Conservation (phyloP, 306 rosid species). For the Ormosia semicastrata region DNA sequence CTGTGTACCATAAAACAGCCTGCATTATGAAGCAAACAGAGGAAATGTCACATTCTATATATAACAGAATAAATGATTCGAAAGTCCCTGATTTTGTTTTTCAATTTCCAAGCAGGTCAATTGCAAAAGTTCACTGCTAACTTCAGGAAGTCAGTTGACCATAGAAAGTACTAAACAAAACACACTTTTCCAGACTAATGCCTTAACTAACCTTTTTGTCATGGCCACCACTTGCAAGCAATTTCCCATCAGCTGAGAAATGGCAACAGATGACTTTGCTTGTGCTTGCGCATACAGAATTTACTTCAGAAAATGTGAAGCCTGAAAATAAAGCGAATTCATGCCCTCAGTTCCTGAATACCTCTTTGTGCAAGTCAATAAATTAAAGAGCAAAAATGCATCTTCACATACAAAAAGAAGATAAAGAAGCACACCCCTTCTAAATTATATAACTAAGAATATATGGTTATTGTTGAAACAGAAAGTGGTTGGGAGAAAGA, state of each 20-base stretch:
- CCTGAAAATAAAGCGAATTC: conserved; percentile 55
- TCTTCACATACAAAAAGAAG: not conserved
- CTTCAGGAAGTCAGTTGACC: conserved; percentile 11
- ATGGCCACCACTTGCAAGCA: conserved; percentile 97
- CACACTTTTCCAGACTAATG: not conserved
- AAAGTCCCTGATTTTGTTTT: not conserved
- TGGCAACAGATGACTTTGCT: conserved; percentile 83
- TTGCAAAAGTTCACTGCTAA: not conserved
- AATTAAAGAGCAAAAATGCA: not conserved
- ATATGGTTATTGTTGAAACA: not conserved
- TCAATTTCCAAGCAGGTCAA: not conserved
- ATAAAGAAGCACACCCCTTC: not conserved
- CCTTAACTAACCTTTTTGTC: conserved; percentile 77
- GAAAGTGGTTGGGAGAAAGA: not conserved
- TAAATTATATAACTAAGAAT: not conserved
- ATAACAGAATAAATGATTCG: not conserved
- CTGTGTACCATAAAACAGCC: conserved; percentile 94
- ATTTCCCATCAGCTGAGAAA: conserved; percentile 95
- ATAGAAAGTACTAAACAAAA: not conserved
- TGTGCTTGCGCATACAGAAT: conserved; percentile 63
- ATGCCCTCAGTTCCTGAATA: conserved; percentile 20
- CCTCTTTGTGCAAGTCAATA: not conserved
- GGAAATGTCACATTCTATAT: conserved; percentile 11
- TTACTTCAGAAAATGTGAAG: conserved; percentile 72
- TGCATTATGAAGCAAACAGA: conserved; percentile 37